These are phyloP conservation scores for Isochrysis galbana DNA, from an alignment of 78 protist genomes.

Conservation along the genomic window DNA sequence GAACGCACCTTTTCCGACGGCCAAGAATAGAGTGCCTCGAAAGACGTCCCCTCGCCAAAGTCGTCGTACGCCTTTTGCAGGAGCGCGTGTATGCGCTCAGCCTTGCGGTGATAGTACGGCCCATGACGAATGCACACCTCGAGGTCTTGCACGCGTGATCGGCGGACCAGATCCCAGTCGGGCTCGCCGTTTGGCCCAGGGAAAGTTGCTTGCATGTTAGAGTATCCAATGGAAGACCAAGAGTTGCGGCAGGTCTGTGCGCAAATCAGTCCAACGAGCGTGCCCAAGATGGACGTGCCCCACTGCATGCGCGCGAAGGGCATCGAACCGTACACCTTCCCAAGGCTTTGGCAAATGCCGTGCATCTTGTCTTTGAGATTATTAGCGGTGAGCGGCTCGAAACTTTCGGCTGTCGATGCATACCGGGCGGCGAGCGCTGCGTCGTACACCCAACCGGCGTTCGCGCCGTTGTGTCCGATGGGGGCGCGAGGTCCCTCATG, in stretches of 20 bases:
- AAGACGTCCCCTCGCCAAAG: background rate
- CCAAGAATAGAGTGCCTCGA: background rate
- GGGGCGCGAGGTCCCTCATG: background rate
- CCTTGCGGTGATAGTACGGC: conserved; percentile 6
- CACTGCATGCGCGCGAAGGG: background rate
- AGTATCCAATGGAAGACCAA: background rate
- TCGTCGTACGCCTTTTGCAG: background rate
- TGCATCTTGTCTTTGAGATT: background rate
- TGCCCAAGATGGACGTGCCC: background rate
- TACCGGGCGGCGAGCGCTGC: background rate
- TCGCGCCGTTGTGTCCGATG: background rate
- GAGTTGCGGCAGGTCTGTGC: conserved; percentile 14
- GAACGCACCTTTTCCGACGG: background rate
- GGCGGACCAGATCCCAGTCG: background rate
- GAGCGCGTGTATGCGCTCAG: background rate
- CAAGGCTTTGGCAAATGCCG: background rate
- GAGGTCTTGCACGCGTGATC: background rate
- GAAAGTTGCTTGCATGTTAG: background rate
- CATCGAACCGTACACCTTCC: background rate
- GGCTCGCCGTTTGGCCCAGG: background rate
- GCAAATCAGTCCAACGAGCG: conserved; percentile 14
- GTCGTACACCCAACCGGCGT: background rate
- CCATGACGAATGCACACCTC: background rate
- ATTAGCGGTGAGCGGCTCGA: background rate
- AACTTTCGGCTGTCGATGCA: background rate